phyloP scores from a whole-genome alignment of 805 yeast species.

The Isabelozyma rhagii region DNA sequence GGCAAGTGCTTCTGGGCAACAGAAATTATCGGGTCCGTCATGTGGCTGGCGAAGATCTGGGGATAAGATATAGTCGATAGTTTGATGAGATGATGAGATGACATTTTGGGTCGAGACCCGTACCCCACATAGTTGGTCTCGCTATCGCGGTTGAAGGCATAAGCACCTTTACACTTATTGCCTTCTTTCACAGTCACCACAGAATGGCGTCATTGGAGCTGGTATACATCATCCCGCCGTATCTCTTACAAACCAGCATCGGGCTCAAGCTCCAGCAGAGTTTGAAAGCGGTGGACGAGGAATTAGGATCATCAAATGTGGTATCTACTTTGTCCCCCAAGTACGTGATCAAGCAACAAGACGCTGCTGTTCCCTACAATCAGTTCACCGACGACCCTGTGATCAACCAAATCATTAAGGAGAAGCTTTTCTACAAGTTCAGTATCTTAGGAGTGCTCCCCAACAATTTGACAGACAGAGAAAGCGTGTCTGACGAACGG shows the following conservation, averaged over 20 bases:
- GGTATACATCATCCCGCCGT: constrained; percentile 41
- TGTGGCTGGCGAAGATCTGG: constrained; percentile 12
- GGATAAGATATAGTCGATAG: neutral
- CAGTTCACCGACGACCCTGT: constrained; percentile 28
- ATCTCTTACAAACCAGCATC: constrained; percentile 33
- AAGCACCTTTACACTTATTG: neutral
- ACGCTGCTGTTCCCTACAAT: constrained; percentile 2
- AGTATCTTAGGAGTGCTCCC: constrained; percentile 36
- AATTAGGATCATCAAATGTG: constrained; percentile 23
- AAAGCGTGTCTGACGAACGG: constrained; percentile 21
- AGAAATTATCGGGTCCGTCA: constrained; percentile 55
- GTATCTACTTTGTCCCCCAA: constrained; percentile 22
- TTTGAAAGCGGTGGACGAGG: constrained; percentile 17
- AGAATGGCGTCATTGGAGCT: constrained; percentile 12
- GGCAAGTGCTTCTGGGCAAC: constrained; percentile 43
- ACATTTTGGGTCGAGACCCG: neutral
- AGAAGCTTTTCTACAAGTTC: constrained; percentile 32
- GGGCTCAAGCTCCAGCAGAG: constrained; percentile 31
- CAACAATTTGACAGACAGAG: constrained; percentile 21
- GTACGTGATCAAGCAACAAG: constrained; percentile 15
- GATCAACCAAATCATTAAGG: constrained; percentile 28
- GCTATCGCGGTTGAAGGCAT: no score
- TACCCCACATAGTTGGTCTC: neutral
- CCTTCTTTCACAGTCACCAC: neutral
- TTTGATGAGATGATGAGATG: neutral